Evolutionary conservation across 1,284 basidiomycete species (phyloP).

Genomic region (Cutaneotrichosporon sp.): DNA sequence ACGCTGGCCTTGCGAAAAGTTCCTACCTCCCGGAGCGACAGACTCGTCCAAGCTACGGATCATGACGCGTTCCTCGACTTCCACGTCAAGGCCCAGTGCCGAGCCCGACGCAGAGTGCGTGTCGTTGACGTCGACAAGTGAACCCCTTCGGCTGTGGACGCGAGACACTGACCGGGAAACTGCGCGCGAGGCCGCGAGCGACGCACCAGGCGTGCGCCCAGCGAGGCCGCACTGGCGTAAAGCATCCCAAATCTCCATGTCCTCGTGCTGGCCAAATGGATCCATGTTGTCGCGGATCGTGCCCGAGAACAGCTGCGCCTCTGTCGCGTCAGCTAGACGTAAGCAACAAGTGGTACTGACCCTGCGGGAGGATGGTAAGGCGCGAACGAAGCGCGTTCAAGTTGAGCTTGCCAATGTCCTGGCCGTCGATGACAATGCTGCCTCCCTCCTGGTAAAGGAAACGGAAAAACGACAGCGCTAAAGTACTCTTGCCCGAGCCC

Average conservation of each 20-base stretch:
- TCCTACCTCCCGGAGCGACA: constrained; percentile 51
- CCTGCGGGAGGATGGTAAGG: constrained; percentile 53
- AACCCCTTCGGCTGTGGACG: constrained; percentile 15
- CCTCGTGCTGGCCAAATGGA: constrained; percentile 51
- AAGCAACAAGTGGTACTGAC: constrained; percentile 23
- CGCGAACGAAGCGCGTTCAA: constrained; percentile 51
- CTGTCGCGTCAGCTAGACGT: constrained; percentile 16
- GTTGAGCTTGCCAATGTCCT: constrained; percentile 51
- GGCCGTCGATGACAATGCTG: constrained; percentile 49
- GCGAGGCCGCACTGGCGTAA: constrained; percentile 51
- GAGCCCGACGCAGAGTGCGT: background rate
- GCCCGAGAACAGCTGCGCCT: constrained; percentile 50
- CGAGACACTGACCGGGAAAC: constrained; percentile 17
- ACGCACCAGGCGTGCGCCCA: constrained; percentile 33
- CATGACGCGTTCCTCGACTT: constrained; percentile 43
- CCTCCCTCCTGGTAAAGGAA: constrained; percentile 50
- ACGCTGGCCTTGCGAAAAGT: constrained; percentile 51
- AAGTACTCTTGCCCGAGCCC: constrained; percentile 46
- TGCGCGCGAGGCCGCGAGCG: constrained; percentile 28
- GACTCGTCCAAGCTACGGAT: constrained; percentile 52
- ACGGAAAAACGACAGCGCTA: constrained; percentile 52
- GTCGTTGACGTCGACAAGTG: constrained; percentile 3
- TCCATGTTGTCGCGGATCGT: constrained; percentile 51
- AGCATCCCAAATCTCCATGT: constrained; percentile 53
- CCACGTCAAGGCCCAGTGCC: background rate